A percentile compares a stretch with the other conserved stretches of the same genome.
Conservation (phyloP, 305 asterid species). For the Plantago lanceolata region DNA sequence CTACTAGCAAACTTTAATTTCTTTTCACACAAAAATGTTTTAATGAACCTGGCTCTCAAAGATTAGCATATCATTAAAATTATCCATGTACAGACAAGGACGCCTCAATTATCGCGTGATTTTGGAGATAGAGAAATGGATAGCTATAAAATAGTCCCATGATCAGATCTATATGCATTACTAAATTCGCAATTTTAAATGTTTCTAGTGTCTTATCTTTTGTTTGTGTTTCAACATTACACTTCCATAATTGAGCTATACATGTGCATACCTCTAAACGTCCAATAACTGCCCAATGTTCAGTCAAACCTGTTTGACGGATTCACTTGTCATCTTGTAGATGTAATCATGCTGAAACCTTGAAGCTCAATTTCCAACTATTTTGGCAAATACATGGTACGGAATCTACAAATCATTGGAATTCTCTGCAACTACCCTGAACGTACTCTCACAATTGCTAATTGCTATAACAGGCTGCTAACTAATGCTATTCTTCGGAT, state of each 20-base stretch:
- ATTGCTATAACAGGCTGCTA: neutral
- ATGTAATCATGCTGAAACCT: neutral
- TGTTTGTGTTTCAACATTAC: neutral
- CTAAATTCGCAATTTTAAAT: neutral
- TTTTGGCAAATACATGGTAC: neutral
- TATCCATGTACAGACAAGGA: slow-evolving; percentile 26
- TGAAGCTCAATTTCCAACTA: neutral
- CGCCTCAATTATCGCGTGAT: slow-evolving; percentile 28
- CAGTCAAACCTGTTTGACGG: neutral
- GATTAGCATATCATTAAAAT: slow-evolving; percentile 9
- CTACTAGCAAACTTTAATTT: slow-evolving; percentile 4
- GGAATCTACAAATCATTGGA: neutral
- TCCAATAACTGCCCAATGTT: neutral
- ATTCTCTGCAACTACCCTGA: neutral
- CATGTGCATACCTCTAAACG: neutral
- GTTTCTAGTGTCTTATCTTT: too few species aligned
- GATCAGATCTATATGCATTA: slow-evolving; percentile 31
- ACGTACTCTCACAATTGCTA: neutral
- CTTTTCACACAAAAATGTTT: neutral
- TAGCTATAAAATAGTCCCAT: slow-evolving; percentile 24
- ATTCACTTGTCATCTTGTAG: neutral
- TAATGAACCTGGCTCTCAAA: slow-evolving; percentile 5
- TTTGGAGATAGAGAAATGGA: slow-evolving; percentile 26
- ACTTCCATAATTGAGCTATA: neutral
- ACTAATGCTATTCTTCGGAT: too few species aligned